Conservation (phyloP, 2,329 filamentous ascomycete genomes). For the Neonectria hederae region DNA sequence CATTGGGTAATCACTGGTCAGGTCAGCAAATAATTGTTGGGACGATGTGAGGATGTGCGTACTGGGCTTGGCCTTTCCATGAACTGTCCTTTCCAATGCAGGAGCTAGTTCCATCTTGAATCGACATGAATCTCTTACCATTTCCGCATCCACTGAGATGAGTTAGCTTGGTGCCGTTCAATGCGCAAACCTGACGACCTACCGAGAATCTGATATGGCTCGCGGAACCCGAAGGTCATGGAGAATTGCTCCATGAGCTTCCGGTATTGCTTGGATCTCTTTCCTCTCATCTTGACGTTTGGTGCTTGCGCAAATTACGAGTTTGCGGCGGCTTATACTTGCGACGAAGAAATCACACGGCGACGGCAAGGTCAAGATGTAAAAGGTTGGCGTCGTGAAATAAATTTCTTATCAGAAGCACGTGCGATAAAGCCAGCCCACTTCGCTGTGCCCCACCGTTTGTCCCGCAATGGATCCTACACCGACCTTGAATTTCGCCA, state of each 20-base stretch:
- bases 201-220: constrained; percentile 91
- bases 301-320: background rate
- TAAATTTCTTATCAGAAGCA: constrained; percentile 54
- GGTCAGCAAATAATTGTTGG: constrained; percentile 34
- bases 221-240: constrained; percentile 87
- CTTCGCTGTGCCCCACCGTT: constrained; percentile 7
- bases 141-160: constrained; percentile 77
- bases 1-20: constrained; percentile 79
- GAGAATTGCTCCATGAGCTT: constrained; percentile 96
- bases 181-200: constrained; percentile 39
- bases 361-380: constrained; percentile 19
- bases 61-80: constrained; percentile 87
- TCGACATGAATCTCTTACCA: constrained; percentile 80
- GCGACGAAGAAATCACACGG: constrained; percentile 15
- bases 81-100: constrained; percentile 81
- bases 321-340: constrained; percentile 5
- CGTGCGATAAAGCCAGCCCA: constrained; percentile 47
- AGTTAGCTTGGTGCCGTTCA: constrained; percentile 35
- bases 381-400: constrained; percentile 38
- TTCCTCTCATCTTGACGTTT: constrained; percentile 56
- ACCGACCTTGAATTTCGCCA: background rate
- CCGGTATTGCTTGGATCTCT: constrained; percentile 64
- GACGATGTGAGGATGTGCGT: constrained; percentile 46
- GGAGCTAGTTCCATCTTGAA: constrained; percentile 91
- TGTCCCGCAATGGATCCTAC: constrained; percentile 5